Evolutionary conservation across 768 basidiomycete species (phyloP).

Genomic region (Boletus rubroflammeus): DNA sequence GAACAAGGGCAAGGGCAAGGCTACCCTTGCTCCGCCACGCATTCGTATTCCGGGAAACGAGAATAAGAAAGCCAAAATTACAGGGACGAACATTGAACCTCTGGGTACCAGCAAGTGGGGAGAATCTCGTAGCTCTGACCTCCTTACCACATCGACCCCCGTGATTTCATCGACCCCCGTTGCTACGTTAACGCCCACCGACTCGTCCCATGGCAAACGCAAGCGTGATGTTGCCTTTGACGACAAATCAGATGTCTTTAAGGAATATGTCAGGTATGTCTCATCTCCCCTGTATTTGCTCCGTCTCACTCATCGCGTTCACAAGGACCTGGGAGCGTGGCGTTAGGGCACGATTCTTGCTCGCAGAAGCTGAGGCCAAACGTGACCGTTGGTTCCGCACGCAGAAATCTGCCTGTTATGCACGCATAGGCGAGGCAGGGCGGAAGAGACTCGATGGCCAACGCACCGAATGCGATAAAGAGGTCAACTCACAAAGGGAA

Average conservation of each 20-base stretch:
- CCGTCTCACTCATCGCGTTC: neutral
- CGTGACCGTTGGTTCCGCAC: conserved; percentile 29
- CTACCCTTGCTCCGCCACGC: conserved; percentile 23
- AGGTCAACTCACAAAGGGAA: conserved; percentile 19
- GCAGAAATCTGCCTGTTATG: conserved; percentile 29
- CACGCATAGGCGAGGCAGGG: conserved; percentile 31
- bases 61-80: conserved; percentile 9
- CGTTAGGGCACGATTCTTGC: conserved; percentile 24
- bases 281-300: neutral
- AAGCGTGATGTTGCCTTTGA: conserved; percentile 22
- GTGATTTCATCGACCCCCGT: conserved; percentile 12
- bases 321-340: conserved; percentile 30
- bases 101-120: conserved; percentile 15
- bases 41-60: conserved; percentile 20
- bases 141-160: conserved; percentile 4
- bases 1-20: conserved; percentile 10
- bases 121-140: conserved; percentile 5
- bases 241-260: conserved; percentile 24
- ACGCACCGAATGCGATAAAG: conserved; percentile 28
- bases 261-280: conserved; percentile 30
- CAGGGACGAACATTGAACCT: conserved; percentile 26
- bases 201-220: conserved; percentile 22
- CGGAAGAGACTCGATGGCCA: conserved; percentile 27
- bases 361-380: conserved; percentile 29
- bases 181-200: conserved; percentile 12